Evolutionary conservation across 2,329 filamentous ascomycete species (phyloP), one percentile per base, ranked within the genome.

Genomic region (Paecilomyces variotii): DNA sequence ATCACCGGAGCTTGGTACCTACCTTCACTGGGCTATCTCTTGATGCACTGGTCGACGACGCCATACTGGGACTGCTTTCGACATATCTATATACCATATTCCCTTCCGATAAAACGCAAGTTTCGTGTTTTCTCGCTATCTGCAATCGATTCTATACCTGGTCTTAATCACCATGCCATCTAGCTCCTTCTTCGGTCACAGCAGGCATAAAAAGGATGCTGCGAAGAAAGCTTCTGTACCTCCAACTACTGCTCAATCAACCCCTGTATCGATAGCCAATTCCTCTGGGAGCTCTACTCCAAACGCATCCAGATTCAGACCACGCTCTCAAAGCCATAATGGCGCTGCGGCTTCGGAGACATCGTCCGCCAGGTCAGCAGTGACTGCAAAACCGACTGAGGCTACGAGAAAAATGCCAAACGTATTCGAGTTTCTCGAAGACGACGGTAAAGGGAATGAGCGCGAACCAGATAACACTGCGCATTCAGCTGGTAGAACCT

Each of bases 351-450:
- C 10, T 54, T 25, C 53, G 54, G 28, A 58, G 57, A 53, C 57
- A 51, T 26, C 56, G 57, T 26, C 54, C 57, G 19, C 53, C 55
- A 27, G 57, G 27, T 30, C 54, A 50, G 56, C 54, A 12, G 62
- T 60, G 54, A 50, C 55, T 2, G 19, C 34, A 53, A 53, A 39
- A n/a, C 25, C 45, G 25, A 19, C 27, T 26, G 56, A 60, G 27
- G 30, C 14, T 5, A 19, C n/a, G 4, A 53, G 27, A 7, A 34
- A 6, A 45, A 54, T 64, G 12, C 72, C 73, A 3, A 70, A 76
- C 63, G 74, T 76, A 7, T 76, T 76, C 62, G 68, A 76, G 52
- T 76, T 72, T 53, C 65, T 76, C 5, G 72, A 75, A 24, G 62
- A 70, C 2, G 55, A 61, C 9, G 57, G 59, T 51, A 32, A 61